A percentile compares a stretch with the other conserved stretches of the same genome.
phyloP scores from a whole-genome alignment of 2,329 filamentous ascomycete genomes.

The Sordariomycetes sp. region DNA sequence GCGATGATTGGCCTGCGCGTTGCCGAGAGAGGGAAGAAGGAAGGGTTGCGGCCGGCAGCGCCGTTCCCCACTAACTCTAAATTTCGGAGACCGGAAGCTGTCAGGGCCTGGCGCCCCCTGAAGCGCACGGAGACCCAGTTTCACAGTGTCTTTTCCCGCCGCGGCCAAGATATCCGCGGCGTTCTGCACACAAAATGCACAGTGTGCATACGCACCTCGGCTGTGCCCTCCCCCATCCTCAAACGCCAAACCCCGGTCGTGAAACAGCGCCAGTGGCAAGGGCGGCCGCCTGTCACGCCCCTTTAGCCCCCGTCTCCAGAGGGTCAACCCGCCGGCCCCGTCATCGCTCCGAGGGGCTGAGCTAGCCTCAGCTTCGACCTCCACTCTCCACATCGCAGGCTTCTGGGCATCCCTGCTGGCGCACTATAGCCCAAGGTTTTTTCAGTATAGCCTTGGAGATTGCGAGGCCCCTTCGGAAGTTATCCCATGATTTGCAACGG shows the following conservation, averaged over 20 bases:
- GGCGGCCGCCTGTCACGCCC: neutral
- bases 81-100: constrained; percentile 1
- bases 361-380: neutral
- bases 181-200: neutral
- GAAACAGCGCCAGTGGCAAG: constrained; percentile 2
- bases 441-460: neutral
- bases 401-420: neutral
- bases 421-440: neutral
- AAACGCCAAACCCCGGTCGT: constrained; percentile 1
- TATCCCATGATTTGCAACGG: neutral
- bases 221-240: neutral
- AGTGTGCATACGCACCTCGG: neutral
- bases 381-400: neutral
- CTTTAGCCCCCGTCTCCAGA: neutral
- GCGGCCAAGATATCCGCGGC: neutral
- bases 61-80: constrained; percentile 2
- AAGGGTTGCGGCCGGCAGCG: neutral
- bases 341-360: neutral
- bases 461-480: neutral
- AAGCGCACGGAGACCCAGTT: neutral
- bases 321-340: neutral
- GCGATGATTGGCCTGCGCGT: neutral
- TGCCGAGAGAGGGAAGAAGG: neutral
- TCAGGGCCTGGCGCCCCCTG: neutral
- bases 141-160: neutral